Evolutionary conservation across 208 protist species (phyloP).

Genomic region (Trypanosoma caninum): DNA sequence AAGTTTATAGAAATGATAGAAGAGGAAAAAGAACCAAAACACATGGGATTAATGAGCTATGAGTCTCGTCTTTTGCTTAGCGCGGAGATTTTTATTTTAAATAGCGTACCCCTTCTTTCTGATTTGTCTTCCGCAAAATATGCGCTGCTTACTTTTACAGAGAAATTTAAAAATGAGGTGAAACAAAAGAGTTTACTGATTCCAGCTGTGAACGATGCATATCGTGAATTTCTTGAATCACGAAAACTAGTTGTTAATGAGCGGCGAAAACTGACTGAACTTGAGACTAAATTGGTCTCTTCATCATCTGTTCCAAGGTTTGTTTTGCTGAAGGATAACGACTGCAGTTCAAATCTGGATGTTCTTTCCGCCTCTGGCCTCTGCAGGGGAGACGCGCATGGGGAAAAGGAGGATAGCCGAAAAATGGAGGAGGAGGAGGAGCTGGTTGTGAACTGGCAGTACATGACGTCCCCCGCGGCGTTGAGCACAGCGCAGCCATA

Average conservation of each 20-base stretch:
- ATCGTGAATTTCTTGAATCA: constrained; percentile 27
- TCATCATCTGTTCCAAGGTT: constrained; percentile 43
- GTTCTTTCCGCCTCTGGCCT: too few relatives aligned
- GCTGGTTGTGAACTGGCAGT: background rate
- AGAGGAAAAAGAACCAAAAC: background rate
- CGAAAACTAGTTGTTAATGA: constrained; percentile 26
- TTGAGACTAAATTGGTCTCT: constrained; percentile 45
- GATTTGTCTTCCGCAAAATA: constrained; percentile 73
- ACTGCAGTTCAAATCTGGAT: too few relatives aligned
- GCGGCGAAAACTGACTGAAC: constrained; percentile 28
- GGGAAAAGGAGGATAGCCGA: too few relatives aligned
- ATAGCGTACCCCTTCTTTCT: constrained; percentile 48
- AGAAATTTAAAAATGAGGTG: constrained; percentile 65
- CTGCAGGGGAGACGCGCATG: too few relatives aligned
- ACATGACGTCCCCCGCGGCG: too few relatives aligned
- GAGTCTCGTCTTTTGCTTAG: constrained; percentile 58
- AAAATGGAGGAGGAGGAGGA: background rate
- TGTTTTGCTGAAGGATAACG: constrained; percentile 8
- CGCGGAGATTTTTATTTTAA: constrained; percentile 57
- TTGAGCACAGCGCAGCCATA: too few relatives aligned
- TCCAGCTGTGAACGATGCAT: constrained; percentile 46
- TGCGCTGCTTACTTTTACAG: constrained; percentile 60
- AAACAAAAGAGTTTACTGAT: constrained; percentile 59
- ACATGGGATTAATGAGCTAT: background rate
- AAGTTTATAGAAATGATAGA: background rate